These are phyloP conservation scores for Cyclotella atomus DNA, from an alignment of 108 stramenopile species.

Conservation along the genomic window DNA sequence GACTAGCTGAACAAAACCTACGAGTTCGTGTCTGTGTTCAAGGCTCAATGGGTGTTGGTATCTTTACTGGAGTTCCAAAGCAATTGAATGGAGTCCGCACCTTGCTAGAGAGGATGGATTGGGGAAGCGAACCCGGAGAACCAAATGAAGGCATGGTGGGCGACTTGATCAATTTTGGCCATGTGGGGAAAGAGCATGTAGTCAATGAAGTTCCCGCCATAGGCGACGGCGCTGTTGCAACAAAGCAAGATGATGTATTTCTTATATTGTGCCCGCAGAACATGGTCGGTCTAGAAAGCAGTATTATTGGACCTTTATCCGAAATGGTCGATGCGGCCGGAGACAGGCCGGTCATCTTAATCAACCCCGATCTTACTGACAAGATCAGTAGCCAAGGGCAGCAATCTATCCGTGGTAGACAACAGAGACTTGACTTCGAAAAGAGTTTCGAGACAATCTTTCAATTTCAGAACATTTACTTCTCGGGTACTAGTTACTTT, in stretches of 20 bases:
- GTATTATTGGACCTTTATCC: conserved; percentile 64
- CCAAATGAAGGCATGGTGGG: conserved; percentile 90
- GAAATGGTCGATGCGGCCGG: conserved; percentile 88
- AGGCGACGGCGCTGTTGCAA: conserved; percentile 22
- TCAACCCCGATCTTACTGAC: conserved; percentile 86
- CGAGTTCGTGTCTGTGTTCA: conserved; percentile 86
- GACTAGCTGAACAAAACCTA: conserved; percentile 79
- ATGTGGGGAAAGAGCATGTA: conserved; percentile 81
- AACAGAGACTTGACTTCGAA: conserved; percentile 78
- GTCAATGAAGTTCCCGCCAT: conserved; percentile 51
- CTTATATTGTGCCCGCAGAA: conserved; percentile 79
- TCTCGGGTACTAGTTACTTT: conserved; percentile 86
- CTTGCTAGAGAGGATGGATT: conserved; percentile 86
- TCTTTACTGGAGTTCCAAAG: conserved; percentile 86
- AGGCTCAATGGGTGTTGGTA: conserved; percentile 86
- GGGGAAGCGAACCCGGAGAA: conserved; percentile 80
- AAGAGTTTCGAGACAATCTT: conserved; percentile 72
- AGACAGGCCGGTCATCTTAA: conserved; percentile 79
- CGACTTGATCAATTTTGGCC: conserved; percentile 77
- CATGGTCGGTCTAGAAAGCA: conserved; percentile 81
- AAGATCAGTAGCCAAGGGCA: conserved; percentile 80
- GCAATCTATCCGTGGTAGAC: conserved; percentile 80
- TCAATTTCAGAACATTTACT: conserved; percentile 84
- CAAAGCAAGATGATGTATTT: conserved; percentile 84
- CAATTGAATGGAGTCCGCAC: conserved; percentile 79